phyloP scores from a whole-genome alignment of 2,329 filamentous ascomycete genomes.

The Periglandula ipomoeae region DNA sequence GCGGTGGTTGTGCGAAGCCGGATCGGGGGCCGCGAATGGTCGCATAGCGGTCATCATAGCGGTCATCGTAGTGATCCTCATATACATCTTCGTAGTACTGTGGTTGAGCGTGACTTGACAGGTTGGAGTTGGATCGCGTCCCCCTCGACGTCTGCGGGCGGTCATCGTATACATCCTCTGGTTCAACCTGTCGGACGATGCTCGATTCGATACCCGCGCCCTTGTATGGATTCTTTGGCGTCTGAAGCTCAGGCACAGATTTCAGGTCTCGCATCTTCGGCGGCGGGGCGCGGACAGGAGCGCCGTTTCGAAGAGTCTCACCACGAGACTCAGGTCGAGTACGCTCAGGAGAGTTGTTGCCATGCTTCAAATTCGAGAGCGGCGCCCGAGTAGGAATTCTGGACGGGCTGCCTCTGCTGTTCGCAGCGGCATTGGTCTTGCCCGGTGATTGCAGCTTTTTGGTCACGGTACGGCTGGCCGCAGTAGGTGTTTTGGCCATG shows the following conservation, averaged over 20 bases:
- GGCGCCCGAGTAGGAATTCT: constrained; percentile 63
- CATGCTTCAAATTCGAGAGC: constrained; percentile 58
- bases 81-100: constrained; percentile 27
- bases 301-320: constrained; percentile 42
- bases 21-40: constrained; percentile 28
- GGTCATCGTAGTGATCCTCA: constrained; percentile 22
- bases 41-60: constrained; percentile 26
- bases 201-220: constrained; percentile 39
- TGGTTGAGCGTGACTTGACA: constrained; percentile 22
- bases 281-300: constrained; percentile 60
- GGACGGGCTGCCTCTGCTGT: constrained; percentile 25
- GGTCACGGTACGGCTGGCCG: constrained; percentile 19
- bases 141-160: constrained; percentile 24
- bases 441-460: constrained; percentile 19
- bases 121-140: constrained; percentile 31
- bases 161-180: constrained; percentile 84
- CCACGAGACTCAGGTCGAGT: constrained; percentile 33
- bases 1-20: constrained; percentile 32
- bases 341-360: constrained; percentile 76
- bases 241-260: constrained; percentile 41
- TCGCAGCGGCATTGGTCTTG: constrained; percentile 21
- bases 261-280: constrained; percentile 85
- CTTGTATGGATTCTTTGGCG: constrained; percentile 39
- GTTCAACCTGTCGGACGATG: constrained; percentile 52
- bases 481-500: constrained; percentile 47